Percentiles rank a stretch among this genome's conserved stretches.
These are phyloP conservation scores for Phytophthora chlamydospora DNA, from an alignment of 352 stramenopile species.

Conservation along the genomic window DNA sequence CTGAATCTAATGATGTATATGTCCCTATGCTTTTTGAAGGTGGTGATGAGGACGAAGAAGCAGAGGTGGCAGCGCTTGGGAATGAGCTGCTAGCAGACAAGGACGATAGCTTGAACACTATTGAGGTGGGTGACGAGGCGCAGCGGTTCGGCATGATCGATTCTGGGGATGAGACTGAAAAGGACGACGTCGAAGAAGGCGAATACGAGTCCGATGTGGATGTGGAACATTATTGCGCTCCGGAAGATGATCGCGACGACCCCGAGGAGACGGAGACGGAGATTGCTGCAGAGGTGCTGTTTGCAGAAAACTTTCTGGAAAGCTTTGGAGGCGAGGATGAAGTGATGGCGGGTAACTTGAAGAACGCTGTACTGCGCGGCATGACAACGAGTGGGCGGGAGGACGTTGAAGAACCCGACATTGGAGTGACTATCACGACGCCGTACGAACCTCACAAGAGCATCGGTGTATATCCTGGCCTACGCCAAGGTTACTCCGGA, in stretches of 20 bases:
- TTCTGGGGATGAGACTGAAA: conserved; percentile 19
- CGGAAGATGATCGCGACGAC: conserved; percentile 1
- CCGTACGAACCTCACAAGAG: conserved; percentile 11
- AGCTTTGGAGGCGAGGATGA: conserved; percentile 14
- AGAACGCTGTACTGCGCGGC: conserved; percentile 4
- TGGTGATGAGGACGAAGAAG: conserved; percentile 3
- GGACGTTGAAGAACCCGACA: conserved; percentile 13
- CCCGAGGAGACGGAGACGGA: conserved; percentile 5
- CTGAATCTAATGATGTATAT: conserved; percentile 11
- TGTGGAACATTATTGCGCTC: background rate
- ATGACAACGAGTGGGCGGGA: conserved; percentile 13
- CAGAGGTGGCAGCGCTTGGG: background rate
- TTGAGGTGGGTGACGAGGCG: background rate
- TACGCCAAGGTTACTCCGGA: conserved; percentile 10
- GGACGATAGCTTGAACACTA: conserved; percentile 3
- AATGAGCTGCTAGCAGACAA: conserved; percentile 12
- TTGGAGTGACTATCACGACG: background rate
- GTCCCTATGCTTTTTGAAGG: conserved; percentile 1
- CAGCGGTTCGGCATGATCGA: conserved; percentile 9
- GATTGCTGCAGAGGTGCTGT: conserved; percentile 10
- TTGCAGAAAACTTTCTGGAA: conserved; percentile 12
- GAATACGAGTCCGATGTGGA: conserved; percentile 5
- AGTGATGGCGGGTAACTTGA: conserved; percentile 18
- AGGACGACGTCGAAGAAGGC: conserved; percentile 6
- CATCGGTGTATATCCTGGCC: background rate